Evolutionary conservation across 371 early-diverging fungal genomes (phyloP).

Genomic region (Mucor ambiguus): DNA sequence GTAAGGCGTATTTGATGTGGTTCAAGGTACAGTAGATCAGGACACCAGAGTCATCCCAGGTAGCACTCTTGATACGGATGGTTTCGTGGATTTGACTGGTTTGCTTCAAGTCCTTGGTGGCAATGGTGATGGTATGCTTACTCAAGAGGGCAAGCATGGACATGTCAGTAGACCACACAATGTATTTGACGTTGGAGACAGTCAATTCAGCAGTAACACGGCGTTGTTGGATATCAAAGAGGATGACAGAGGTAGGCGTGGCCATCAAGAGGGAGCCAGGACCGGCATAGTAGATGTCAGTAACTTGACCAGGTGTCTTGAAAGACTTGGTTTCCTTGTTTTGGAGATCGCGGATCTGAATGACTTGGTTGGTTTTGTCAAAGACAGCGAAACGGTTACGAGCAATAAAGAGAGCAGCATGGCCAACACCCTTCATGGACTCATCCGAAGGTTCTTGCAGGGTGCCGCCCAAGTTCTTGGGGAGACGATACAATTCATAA

Average conservation of each 20-base stretch:
- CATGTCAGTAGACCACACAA: constrained; percentile 89
- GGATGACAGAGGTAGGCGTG: constrained; percentile 80
- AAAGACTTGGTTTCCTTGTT: constrained; percentile 90
- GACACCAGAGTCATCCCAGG: constrained; percentile 92
- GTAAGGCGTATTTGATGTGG: constrained; percentile 98
- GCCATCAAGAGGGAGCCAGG: constrained; percentile 83
- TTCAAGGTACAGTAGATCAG: constrained; percentile 98
- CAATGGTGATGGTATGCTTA: constrained; percentile 93
- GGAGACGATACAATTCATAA: constrained; percentile 85
- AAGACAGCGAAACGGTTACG: constrained; percentile 95
- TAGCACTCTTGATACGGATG: constrained; percentile 95
- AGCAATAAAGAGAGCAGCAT: constrained; percentile 89
- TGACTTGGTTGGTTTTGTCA: constrained; percentile 76
- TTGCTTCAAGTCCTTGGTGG: constrained; percentile 85
- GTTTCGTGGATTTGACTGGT: constrained; percentile 92
- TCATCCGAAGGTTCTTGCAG: constrained; percentile 65
- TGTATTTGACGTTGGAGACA: constrained; percentile 85
- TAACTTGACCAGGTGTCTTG: constrained; percentile 74
- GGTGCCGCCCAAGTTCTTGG: constrained; percentile 72
- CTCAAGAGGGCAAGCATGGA: constrained; percentile 85
- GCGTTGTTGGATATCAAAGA: constrained; percentile 90
- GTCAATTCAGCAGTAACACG: constrained; percentile 73
- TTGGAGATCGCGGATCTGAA: constrained; percentile 80
- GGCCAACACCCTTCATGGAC: constrained; percentile 76
- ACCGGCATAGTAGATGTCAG: constrained; percentile 87